Percentiles rank a stretch among this genome's conserved stretches.
phyloP scores from a whole-genome alignment of 176 grass and related monocot species.

The Rhynchospora tenuis region DNA sequence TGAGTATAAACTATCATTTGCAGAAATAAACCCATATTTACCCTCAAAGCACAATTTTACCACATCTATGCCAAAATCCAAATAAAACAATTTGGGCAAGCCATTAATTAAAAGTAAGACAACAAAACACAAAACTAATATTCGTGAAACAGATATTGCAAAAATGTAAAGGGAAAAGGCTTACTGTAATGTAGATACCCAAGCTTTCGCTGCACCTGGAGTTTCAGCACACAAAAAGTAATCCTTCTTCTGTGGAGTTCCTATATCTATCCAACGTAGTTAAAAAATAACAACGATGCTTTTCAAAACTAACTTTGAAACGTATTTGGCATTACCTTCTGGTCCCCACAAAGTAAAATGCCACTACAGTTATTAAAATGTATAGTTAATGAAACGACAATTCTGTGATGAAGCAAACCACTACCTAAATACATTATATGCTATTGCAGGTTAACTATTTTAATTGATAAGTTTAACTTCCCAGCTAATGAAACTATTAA shows the following conservation, averaged over 20 bases:
- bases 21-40: neutral
- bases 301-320: slow-evolving; percentile 20
- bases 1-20: neutral
- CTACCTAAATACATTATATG: neutral
- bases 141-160: neutral
- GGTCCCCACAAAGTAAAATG: neutral
- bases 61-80: neutral
- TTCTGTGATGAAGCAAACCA: neutral
- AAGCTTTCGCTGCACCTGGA: slow-evolving; percentile 84
- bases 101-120: neutral
- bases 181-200: slow-evolving; percentile 97
- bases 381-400: neutral
- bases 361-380: neutral
- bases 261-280: slow-evolving; percentile 59
- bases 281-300: slow-evolving; percentile 35
- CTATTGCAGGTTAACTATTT: neutral
- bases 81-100: neutral
- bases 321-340: neutral
- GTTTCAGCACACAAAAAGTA: slow-evolving; percentile 99
- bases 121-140: neutral
- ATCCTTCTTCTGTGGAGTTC: slow-evolving; percentile 96
- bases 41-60: neutral
- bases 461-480: neutral
- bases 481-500: neutral
- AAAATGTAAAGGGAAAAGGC: slow-evolving; percentile 29